Evolutionary conservation across 768 basidiomycete genomes (phyloP), one percentile per base, ranked within the genome.

Genomic region (Auriscalpium microsporum): DNA sequence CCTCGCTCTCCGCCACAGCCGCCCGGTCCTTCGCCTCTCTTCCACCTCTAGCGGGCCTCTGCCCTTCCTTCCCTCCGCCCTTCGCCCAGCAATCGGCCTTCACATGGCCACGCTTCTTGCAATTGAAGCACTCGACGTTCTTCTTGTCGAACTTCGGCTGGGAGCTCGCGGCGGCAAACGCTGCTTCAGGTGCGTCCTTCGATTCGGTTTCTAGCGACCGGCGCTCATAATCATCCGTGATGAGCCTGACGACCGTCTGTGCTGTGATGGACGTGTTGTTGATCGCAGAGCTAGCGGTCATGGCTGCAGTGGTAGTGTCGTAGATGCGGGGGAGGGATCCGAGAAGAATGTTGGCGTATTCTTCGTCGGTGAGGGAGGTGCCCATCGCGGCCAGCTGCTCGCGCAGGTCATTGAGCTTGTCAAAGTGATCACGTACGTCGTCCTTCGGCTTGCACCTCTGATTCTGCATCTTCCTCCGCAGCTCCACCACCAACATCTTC

Each of bases 61-160:
- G 56, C 14, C 63, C 63, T 36, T 64, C 62, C 42, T 58, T 62
- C 16, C 58, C 58, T 8, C 61, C 56, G 10, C 60, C 60, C 47
- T 55, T 56, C 16, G 35, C 54, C 60, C 59, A 58, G 37, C 61
- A 64, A 14, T 64, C 61, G 13, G 44, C 34, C 48, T 56, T 59
- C 11, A 28, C 28, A 47, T 64, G 63, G 10, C 63, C 63, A 13
- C 38, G 16, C 50, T 53, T 60, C 44, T 55, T 54, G 50, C 63
- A 64, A 33, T 64, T 64, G 53, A 37, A 59, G 47, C 63, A 64
- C 23, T 57, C 47, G 4, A 58, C 23, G 38, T 56, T 47, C 33
- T 2, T 21, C 28, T 17, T 42, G 40, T 33, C 45, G 11, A 34
- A 48, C 33, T 13, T 48, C 28, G 14, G 45, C 54, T 17, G 19